Conservation (phyloP, 257 asterid genomes). For the Fraxinus quadrangulata region DNA sequence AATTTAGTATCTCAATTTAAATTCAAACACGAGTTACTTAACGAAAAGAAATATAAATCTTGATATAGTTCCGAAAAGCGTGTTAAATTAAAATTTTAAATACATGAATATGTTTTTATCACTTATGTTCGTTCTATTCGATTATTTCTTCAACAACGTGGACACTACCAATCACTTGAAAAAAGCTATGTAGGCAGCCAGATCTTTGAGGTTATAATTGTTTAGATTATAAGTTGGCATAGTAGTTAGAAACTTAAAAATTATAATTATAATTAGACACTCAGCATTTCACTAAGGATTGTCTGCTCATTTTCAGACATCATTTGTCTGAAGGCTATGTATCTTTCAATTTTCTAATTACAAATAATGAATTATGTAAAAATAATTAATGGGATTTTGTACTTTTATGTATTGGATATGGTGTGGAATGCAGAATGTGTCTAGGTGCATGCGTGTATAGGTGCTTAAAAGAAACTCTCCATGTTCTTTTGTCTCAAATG, state of each 20-base stretch:
- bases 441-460: slow-evolving; percentile 27
- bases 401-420: not conserved
- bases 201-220: not conserved
- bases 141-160: not conserved
- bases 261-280: not conserved
- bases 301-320: slow-evolving; percentile 18
- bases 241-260: not conserved
- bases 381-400: slow-evolving; percentile 3
- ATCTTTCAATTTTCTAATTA: not conserved
- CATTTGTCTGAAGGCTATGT: not conserved
- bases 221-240: not conserved
- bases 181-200: not conserved
- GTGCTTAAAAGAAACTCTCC: slow-evolving; percentile 31
- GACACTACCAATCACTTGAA: not conserved
- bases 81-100: too few relatives aligned
- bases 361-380: not conserved
- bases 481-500: slow-evolving; percentile 31
- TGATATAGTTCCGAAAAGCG: too few relatives aligned
- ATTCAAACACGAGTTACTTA: too few relatives aligned
- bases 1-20: too few relatives aligned
- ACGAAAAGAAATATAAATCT: too few relatives aligned
- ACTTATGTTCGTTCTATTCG: too few relatives aligned
- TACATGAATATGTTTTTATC: too few relatives aligned
- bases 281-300: slow-evolving; percentile 12
- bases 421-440: slow-evolving; percentile 18